A percentile compares a stretch with the other conserved stretches of the same genome.
Conservation (phyloP, 1,139 yeast genomes). For the Zhuliangozyma blackwelliae region DNA sequence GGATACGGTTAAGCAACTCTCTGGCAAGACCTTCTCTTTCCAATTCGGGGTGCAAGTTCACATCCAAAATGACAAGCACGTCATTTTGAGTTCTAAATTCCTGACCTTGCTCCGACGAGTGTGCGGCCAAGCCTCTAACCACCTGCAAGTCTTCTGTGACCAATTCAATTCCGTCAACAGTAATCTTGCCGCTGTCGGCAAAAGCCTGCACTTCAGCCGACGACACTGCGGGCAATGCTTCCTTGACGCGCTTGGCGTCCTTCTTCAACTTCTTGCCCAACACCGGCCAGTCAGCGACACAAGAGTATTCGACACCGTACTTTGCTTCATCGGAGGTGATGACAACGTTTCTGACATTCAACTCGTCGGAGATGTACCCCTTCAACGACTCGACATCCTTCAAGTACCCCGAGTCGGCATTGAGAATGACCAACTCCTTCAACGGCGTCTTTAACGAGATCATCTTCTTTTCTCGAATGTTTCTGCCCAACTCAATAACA, state of each 20-base stretch:
- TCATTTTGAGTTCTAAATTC: conserved; percentile 87
- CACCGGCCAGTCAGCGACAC: conserved; percentile 98
- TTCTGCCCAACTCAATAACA: conserved; percentile 94
- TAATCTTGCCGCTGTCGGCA: conserved; percentile 66
- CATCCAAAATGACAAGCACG: conserved; percentile 84
- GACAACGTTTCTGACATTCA: conserved; percentile 83
- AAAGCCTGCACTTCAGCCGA: conserved; percentile 80
- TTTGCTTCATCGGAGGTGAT: conserved; percentile 88
- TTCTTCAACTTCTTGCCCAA: conserved; percentile 95
- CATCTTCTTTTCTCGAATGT: conserved; percentile 90
- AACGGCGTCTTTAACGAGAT: conserved; percentile 95
- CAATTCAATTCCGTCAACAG: conserved; percentile 85
- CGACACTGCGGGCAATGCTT: conserved; percentile 77
- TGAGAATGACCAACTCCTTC: conserved; percentile 80
- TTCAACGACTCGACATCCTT: conserved; percentile 75
- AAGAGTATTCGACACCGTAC: conserved; percentile 88
- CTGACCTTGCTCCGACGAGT: conserved; percentile 59
- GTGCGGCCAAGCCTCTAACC: conserved; percentile 75
- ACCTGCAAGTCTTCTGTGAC: conserved; percentile 87
- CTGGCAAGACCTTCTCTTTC: conserved; percentile 94
- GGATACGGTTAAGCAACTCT: conserved; percentile 94
- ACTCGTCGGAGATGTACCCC: conserved; percentile 80
- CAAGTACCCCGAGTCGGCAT: conserved; percentile 70
- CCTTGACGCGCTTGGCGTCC: conserved; percentile 91
- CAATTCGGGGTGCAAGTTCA: conserved; percentile 80